Percentiles rank a stretch among this genome's conserved stretches.
Evolutionary conservation across 805 yeast species (phyloP).

Genomic region (Pichia paraexigua): DNA sequence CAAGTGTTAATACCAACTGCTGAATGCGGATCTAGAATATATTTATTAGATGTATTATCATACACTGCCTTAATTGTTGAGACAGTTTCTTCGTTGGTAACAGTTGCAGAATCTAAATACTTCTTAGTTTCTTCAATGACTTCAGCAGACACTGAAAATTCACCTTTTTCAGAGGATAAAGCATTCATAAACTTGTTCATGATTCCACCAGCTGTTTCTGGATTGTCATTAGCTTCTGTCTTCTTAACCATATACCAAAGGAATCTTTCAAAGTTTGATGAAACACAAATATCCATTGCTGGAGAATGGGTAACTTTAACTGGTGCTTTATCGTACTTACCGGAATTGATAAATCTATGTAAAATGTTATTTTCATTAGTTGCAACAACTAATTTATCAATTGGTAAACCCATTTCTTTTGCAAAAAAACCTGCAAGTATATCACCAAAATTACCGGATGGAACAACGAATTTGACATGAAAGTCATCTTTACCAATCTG

Average conservation of each 20-base stretch:
- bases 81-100: constrained; percentile 71
- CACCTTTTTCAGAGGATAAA: constrained; percentile 60
- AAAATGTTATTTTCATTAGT: constrained; percentile 94
- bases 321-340: constrained; percentile 68
- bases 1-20: constrained; percentile 90
- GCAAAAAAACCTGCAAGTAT: constrained; percentile 96
- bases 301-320: constrained; percentile 92
- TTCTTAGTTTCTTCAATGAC: constrained; percentile 59
- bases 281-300: constrained; percentile 96
- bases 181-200: constrained; percentile 71
- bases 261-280: constrained; percentile 93
- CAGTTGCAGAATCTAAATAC: constrained; percentile 73
- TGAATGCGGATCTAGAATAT: constrained; percentile 92
- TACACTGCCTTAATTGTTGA: constrained; percentile 69
- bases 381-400: constrained; percentile 80
- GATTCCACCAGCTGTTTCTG: constrained; percentile 63
- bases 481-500: constrained; percentile 23
- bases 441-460: constrained; percentile 98
- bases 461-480: constrained; percentile 80
- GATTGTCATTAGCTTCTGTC: constrained; percentile 49
- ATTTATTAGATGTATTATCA: constrained; percentile 46
- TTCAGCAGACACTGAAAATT: constrained; percentile 58
- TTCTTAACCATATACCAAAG: constrained; percentile 89
- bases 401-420: constrained; percentile 89
- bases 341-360: constrained; percentile 84